These are phyloP conservation scores for Yarrowia sp. DNA, from an alignment of 805 yeast genomes.

Conservation along the genomic window DNA sequence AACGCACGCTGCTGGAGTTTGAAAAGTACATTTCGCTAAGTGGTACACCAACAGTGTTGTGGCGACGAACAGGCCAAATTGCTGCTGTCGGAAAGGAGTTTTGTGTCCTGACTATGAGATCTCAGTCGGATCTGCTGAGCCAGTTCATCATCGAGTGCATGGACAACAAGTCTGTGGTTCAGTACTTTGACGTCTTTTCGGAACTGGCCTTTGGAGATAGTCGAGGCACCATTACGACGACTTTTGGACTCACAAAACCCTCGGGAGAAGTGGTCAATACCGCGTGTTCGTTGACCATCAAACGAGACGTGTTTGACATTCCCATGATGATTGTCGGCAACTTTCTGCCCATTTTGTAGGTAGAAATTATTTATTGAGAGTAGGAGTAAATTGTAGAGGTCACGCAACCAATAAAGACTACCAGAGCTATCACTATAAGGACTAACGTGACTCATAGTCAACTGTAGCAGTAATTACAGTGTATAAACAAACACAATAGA, in stretches of 20 bases:
- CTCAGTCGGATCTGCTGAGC: slow-evolving; percentile 54
- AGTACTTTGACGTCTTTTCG: slow-evolving; percentile 69
- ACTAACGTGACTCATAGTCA: too few species aligned
- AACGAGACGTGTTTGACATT: slow-evolving; percentile 75
- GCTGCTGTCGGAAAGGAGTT: slow-evolving; percentile 76
- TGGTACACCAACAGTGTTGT: slow-evolving; percentile 75
- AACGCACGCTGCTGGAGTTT: slow-evolving; percentile 54
- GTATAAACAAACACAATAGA: too few species aligned
- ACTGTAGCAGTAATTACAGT: too few species aligned
- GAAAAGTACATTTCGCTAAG: slow-evolving; percentile 51
- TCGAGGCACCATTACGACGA: slow-evolving; percentile 42
- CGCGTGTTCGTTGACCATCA: slow-evolving; percentile 81
- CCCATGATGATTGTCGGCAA: slow-evolving; percentile 84
- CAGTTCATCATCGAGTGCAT: slow-evolving; percentile 74
- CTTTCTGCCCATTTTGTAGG: slow-evolving; percentile 20
- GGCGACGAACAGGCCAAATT: slow-evolving; percentile 85
- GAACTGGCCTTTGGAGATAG: slow-evolving; percentile 63
- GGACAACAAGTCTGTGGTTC: slow-evolving; percentile 73
- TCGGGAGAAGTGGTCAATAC: slow-evolving; percentile 50
- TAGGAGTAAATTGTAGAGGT: too few species aligned
- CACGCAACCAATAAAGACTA: too few species aligned
- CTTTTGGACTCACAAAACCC: slow-evolving; percentile 42
- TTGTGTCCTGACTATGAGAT: slow-evolving; percentile 63
- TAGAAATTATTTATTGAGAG: slow-evolving; percentile 11
- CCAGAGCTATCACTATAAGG: too few species aligned